These are phyloP conservation scores for Zhuliangozyma blackwelliae DNA, from an alignment of 1,139 yeast genomes.

Conservation along the genomic window DNA sequence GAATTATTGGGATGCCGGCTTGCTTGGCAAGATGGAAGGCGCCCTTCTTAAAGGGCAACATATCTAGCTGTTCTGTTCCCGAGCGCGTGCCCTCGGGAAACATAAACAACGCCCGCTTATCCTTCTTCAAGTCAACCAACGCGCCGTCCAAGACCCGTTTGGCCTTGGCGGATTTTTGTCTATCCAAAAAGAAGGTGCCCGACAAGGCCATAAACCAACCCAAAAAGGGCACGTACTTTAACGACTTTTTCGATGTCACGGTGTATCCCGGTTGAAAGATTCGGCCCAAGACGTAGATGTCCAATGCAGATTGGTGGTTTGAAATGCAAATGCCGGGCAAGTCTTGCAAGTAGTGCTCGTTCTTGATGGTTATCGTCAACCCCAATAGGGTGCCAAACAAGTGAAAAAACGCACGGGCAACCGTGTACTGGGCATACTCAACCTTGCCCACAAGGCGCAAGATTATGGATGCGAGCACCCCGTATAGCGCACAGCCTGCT, in stretches of 20 bases:
- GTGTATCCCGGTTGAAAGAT: conserved; percentile 86
- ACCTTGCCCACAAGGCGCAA: conserved; percentile 69
- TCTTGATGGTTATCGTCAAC: conserved; percentile 61
- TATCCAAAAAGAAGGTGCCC: conserved; percentile 87
- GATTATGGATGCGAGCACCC: conserved; percentile 70
- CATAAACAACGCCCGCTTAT: conserved; percentile 71
- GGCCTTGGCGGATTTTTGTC: conserved; percentile 75
- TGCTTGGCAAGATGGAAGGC: conserved; percentile 96
- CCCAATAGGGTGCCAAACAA: conserved; percentile 61
- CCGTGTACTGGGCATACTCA: conserved; percentile 82
- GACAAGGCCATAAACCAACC: conserved; percentile 95
- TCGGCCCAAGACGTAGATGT: conserved; percentile 72
- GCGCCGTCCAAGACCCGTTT: conserved; percentile 71
- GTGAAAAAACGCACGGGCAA: conserved; percentile 76
- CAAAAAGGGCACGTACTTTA: conserved; percentile 82
- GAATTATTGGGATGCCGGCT: conserved; percentile 84
- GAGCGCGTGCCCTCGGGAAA: conserved; percentile 98
- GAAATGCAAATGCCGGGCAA: conserved; percentile 82
- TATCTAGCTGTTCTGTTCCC: conserved; percentile 56
- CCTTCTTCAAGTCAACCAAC: conserved; percentile 50
- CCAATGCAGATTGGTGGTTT: conserved; percentile 91
- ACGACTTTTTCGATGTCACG: conserved; percentile 85
- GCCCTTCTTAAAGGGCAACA: conserved; percentile 92
- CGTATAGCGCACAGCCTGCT: conserved; percentile 63
- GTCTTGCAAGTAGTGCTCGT: conserved; percentile 44